Base-by-base conservation (phyloP, 169 alveolate genomes). In the Plasmodium berghei region DNA sequence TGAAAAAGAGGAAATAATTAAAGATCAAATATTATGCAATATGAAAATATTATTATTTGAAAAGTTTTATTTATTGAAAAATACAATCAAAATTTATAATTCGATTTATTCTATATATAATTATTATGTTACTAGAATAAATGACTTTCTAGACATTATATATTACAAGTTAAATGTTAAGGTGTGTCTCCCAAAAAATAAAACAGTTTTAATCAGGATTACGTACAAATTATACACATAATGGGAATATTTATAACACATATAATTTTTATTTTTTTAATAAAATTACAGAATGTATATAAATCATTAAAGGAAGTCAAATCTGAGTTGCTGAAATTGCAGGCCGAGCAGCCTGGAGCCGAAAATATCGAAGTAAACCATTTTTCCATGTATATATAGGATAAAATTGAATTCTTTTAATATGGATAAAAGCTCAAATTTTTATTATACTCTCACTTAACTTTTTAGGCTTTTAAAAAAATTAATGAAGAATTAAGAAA, bases 21-120 rank as follows among this genome's bases (percentile, higher is more conserved):
- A 83, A 67, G 90, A 69, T 26, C 90, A 83, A 83, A 83, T 83
- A 67, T 67, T 83, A 48, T 83, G 90, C 72, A 83, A 83, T 61
- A 83, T 83, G 90, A 83, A 83, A 55, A 83, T 83, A 34, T 55
- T 67, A 18, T 52, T 56, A 55, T 83, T 83, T 52, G 90, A 83
- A 55, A 83, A 83, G 5, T 83, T 83, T 28, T 83, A 83, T 61
- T 61, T 83, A 16, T 22, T 83, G 28, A 83, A 83, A 40, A 83
- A 83, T 42, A 83, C 90, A n/a, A 83, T 83, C 16, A 83, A 83
- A n/a, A 83, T 83, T 40, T 83, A 67, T 61, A 83, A 66, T 64
- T 83, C 90, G 16, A 83, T 83, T 28, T 83, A 83, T 61, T 83
- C 85, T 48, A 67, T 67, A 56, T 83, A 83, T 12, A 83, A 83